These are phyloP conservation scores for Termitomyces eurrhizus DNA, from an alignment of 768 basidiomycete genomes.

Conservation along the genomic window DNA sequence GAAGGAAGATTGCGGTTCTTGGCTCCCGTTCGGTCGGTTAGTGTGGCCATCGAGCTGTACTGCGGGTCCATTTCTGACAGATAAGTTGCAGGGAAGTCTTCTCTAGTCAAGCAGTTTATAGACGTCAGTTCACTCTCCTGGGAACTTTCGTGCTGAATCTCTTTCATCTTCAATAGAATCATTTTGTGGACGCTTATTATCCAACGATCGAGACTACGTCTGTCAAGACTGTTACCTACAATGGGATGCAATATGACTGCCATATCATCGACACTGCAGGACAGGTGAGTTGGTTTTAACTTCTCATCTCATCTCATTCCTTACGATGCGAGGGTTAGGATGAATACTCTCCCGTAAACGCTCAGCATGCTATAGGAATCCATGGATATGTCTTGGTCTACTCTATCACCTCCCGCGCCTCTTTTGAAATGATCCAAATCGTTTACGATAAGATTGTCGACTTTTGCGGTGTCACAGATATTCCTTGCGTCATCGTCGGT, in stretches of 20 bases:
- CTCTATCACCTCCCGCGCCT: constrained; percentile 82
- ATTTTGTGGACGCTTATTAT: constrained; percentile 90
- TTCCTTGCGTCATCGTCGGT: constrained; percentile 93
- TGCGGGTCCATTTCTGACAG: constrained; percentile 1
- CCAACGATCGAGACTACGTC: constrained; percentile 92
- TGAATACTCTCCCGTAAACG: constrained; percentile 91
- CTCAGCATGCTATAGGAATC: constrained; percentile 93
- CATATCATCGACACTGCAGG: constrained; percentile 98
- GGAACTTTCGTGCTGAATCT: background rate
- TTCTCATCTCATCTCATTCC: background rate
- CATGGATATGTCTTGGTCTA: constrained; percentile 98
- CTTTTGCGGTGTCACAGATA: constrained; percentile 80
- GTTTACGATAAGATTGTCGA: constrained; percentile 96
- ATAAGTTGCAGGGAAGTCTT: constrained; percentile 76
- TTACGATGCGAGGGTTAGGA: constrained; percentile 48
- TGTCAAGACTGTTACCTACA: constrained; percentile 81
- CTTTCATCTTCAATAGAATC: constrained; percentile 37
- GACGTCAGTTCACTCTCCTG: constrained; percentile 36
- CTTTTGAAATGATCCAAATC: constrained; percentile 93
- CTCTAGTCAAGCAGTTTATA: constrained; percentile 91
- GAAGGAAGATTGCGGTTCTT: constrained; percentile 86
- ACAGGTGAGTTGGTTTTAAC: constrained; percentile 54
- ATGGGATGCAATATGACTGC: constrained; percentile 90
- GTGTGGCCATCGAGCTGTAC: constrained; percentile 22
- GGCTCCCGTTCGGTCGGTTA: constrained; percentile 89